Evolutionary conservation across 345 rosid genomes (phyloP), one percentile per base, ranked within the genome.

Genomic region (Melaleuca quinquenervia): DNA sequence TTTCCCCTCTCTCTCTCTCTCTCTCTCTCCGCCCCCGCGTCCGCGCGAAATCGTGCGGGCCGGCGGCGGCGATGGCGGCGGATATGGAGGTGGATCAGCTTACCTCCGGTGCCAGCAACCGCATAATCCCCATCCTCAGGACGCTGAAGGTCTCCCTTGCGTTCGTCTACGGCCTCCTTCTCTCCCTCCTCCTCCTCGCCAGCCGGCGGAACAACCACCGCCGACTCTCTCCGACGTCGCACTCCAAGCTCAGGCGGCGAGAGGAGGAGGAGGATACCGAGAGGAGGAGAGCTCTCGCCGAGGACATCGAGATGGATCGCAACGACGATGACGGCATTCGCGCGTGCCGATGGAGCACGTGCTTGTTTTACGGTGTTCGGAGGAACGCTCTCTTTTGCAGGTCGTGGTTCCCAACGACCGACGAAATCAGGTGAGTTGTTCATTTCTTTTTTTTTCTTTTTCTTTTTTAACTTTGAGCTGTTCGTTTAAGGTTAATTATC

Each of bases 31-130:
- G 52, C 15, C 36, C 53, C 22, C 22, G 15, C 12, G 24, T 22
- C 52, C 53, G 52, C 29, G 27, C 52, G 41, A 11, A n/a, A n/a
- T 45, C 29, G 53, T 74, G 52, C 53, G 52, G 76, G 49, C 44
- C 45, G 45, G 7, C 16, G 58, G 88, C 60, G 18, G 87, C 49
- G 64, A 51, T 58, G 82, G 87, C 82, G 93, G 86, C 95, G 58
- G 76, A 90, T 89, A 93, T 92, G 85, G 98, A 96, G 89, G 91
- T 96, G 92, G 98, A 96, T 80, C 98, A 89, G 76, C 91, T 96
- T 70, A 97, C 99, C 27, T 97, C 99, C 27, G 99, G 99, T 22
- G 99, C 99, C 32, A 95, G 99, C 92, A 97, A 97, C 85, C 98
- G 99, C 48, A 94, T 97, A 21, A 94, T 97, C 82, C 98, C 98